Evolutionary conservation across 2,329 filamentous ascomycete genomes (phyloP), one percentile per base, ranked within the genome.

Genomic region (Myriosclerotinia duriaeana): DNA sequence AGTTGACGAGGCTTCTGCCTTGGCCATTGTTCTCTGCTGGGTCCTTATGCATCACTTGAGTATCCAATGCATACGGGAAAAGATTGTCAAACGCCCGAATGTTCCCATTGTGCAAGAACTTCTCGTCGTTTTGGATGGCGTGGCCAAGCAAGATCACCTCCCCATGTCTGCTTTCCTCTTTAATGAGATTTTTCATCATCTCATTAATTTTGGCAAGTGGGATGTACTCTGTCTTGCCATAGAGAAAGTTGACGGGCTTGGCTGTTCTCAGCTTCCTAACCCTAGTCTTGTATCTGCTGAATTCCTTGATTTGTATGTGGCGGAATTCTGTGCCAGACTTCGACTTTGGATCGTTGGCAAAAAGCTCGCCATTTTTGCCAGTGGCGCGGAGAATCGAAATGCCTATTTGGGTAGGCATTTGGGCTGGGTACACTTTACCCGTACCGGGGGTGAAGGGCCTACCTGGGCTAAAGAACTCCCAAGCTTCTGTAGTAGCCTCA

Each of bases 371-470:
- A 3, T 36, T 61, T 8, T 60, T 12, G 2, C 46, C 46, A 2
- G 30, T 53, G 6, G 42, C 63, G 0, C 44, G 48, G 7, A 65
- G 36, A 9, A 53, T 36, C 1, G 36, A 42, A 0, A 65, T 53
- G 8, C 64, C 64, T 2, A 65, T 52, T 15, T 65, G 55, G 11
- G 64, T 65, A 5, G 54, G 46, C 12, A 38, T 65, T 2, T 12
- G 11, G 5, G 4, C 26, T 11, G 34, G 11, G 30, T 53, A 42
- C 26, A 12, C 11, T 2, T 17, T 26, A 7, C 48, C 48, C 22
- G 30, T n/a, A 2, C 58, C 26, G 1, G 56, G 20, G 4, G 38
- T 40, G 9, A 30, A 44, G 0, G 9, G 17, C 2, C 22, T 7
- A 3, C 40, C 40, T 1, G 22, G 42, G 0, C 22, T 15, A 14